Conservation (phyloP, 768 basidiomycete species). For the Phylloporus sp. region DNA sequence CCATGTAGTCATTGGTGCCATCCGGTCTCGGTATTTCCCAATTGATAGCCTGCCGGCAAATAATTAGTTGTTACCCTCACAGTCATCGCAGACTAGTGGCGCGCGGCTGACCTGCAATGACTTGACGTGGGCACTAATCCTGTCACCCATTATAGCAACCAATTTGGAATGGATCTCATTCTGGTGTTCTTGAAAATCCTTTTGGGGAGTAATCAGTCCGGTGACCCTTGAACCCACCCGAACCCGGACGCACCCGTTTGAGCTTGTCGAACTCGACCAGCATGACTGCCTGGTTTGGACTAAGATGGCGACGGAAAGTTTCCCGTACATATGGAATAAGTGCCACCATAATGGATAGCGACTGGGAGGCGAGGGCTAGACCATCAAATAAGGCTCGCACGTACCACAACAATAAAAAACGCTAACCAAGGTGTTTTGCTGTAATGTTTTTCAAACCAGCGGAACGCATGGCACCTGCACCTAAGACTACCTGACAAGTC, state of each 20-base stretch:
- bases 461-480: slow-evolving; percentile 98
- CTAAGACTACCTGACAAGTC: slow-evolving; percentile 96
- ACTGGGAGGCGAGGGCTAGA: slow-evolving; percentile 91
- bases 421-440: slow-evolving; percentile 89
- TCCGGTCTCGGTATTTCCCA: slow-evolving; percentile 67
- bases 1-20: slow-evolving; percentile 87
- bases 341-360: slow-evolving; percentile 88
- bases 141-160: slow-evolving; percentile 97
- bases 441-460: slow-evolving; percentile 98
- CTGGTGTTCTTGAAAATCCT: slow-evolving; percentile 99
- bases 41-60: slow-evolving; percentile 55
- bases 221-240: background rate
- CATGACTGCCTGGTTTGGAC: slow-evolving; percentile 93
- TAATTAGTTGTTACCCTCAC: slow-evolving; percentile 2
- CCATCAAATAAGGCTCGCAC: slow-evolving; percentile 15
- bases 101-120: slow-evolving; percentile 60
- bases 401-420: slow-evolving; percentile 13
- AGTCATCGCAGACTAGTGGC: slow-evolving; percentile 3
- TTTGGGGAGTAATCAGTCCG: slow-evolving; percentile 5
- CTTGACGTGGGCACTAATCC: slow-evolving; percentile 80
- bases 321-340: slow-evolving; percentile 96
- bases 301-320: slow-evolving; percentile 89
- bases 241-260: slow-evolving; percentile 68
- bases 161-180: slow-evolving; percentile 98
- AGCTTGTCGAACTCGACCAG: slow-evolving; percentile 97